Evolutionary conservation across 805 yeast genomes (phyloP).

Genomic region (Blastobotrys muscicola): DNA sequence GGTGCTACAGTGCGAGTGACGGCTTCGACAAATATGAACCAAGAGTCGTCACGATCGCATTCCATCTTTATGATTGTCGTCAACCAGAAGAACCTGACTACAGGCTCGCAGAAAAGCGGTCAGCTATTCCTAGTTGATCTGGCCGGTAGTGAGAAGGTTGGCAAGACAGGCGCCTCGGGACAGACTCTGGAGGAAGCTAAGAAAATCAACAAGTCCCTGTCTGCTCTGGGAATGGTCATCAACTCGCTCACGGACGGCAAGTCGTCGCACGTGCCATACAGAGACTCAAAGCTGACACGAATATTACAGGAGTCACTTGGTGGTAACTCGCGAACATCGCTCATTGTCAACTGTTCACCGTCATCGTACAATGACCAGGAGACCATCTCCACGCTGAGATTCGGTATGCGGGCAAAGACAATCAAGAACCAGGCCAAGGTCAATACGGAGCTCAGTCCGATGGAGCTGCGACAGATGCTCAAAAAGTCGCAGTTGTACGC

Average conservation of each 20-base stretch:
- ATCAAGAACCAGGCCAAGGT: conserved; percentile 57
- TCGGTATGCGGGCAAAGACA: conserved; percentile 63
- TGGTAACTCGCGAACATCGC: conserved; percentile 69
- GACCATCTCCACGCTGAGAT: conserved; percentile 62
- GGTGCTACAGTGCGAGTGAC: conserved; percentile 51
- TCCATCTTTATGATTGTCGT: conserved; percentile 64
- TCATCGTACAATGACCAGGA: conserved; percentile 46
- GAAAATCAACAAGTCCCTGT: conserved; percentile 68
- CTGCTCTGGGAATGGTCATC: conserved; percentile 73
- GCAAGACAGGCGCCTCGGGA: conserved; percentile 70
- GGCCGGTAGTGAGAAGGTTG: conserved; percentile 79
- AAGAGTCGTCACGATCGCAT: conserved; percentile 70
- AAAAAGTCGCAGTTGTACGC: conserved; percentile 31
- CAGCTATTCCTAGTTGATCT: conserved; percentile 69
- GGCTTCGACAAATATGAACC: conserved; percentile 59
- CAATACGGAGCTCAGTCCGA: conserved; percentile 47
- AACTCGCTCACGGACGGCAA: conserved; percentile 65
- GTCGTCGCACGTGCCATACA: conserved; percentile 57
- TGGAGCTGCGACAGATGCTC: conserved; percentile 35
- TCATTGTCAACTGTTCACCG: conserved; percentile 68
- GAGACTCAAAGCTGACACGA: conserved; percentile 72
- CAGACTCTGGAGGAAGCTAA: conserved; percentile 73
- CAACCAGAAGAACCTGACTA: conserved; percentile 45
- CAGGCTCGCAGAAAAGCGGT: conserved; percentile 53
- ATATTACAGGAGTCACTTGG: conserved; percentile 73